Percentiles rank a stretch among this genome's conserved stretches.
Evolutionary conservation across 306 rosid species (phyloP).

Genomic region (Bauhinia variegata): DNA sequence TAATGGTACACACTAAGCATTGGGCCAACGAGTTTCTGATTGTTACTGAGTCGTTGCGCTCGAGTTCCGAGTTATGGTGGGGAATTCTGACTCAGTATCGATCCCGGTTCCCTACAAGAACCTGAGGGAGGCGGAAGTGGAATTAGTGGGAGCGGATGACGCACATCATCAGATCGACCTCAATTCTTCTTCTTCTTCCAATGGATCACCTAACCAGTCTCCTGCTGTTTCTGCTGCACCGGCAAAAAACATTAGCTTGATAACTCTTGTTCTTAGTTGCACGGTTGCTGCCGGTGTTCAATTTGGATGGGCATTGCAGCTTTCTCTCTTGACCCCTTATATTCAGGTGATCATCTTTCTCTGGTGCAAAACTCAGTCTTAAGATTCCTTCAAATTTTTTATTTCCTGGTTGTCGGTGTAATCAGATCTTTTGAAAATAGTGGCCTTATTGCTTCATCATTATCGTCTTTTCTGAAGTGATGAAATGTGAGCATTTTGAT

Average conservation of each 20-base stretch:
- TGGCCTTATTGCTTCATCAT: background rate
- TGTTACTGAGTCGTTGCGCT: slow-evolving; percentile 33
- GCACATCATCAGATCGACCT: slow-evolving; percentile 55
- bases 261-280: slow-evolving; percentile 75
- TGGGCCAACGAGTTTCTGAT: slow-evolving; percentile 10
- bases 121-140: slow-evolving; percentile 69
- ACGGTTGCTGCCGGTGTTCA: slow-evolving; percentile 98
- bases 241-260: slow-evolving; percentile 42
- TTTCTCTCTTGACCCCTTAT: slow-evolving; percentile 90
- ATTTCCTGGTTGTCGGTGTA: background rate
- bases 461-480: background rate
- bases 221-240: slow-evolving; percentile 28
- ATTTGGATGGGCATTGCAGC: slow-evolving; percentile 99
- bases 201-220: slow-evolving; percentile 36
- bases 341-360: slow-evolving; percentile 64
- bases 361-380: background rate
- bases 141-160: slow-evolving; percentile 62
- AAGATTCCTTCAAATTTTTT: background rate
- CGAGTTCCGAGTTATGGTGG: slow-evolving; percentile 58
- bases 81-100: slow-evolving; percentile 58
- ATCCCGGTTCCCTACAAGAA: slow-evolving; percentile 81
- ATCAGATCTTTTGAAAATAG: slow-evolving; percentile 23
- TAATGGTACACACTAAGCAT: slow-evolving; percentile 35
- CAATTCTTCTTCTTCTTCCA: slow-evolving; percentile 46
- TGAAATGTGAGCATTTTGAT: background rate